Percentiles rank a stretch among this genome's conserved stretches.
These are phyloP conservation scores for Clarireedia paspali DNA, from an alignment of 2,329 filamentous ascomycete genomes.

Conservation along the genomic window DNA sequence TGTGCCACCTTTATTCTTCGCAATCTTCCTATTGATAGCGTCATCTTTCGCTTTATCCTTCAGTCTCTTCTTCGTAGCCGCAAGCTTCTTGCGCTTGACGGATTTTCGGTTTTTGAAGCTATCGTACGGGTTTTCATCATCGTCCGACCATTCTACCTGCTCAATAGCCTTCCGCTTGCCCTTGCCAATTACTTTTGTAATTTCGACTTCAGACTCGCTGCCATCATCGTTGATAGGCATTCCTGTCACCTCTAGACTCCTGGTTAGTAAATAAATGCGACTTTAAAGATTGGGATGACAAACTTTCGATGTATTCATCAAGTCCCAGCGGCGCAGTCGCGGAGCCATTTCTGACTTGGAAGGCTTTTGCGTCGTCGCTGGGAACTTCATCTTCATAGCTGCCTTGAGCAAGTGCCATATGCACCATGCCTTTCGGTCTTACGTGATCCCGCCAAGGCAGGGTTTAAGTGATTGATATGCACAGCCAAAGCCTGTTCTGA, in stretches of 20 bases:
- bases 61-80: constrained; percentile 37
- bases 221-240: constrained; percentile 9
- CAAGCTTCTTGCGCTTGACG: constrained; percentile 43
- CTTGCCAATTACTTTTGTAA: constrained; percentile 12
- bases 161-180: constrained; percentile 22
- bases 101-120: constrained; percentile 55
- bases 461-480: too few relatives aligned
- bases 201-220: constrained; percentile 17
- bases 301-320: constrained; percentile 25
- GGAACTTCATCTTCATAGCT: constrained; percentile 12
- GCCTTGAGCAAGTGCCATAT: constrained; percentile 10
- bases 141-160: constrained; percentile 44
- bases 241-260: constrained; percentile 17
- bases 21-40: constrained; percentile 16
- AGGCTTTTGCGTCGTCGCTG: constrained; percentile 15
- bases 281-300: not conserved
- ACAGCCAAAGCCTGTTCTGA: too few relatives aligned
- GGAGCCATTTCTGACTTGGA: constrained; percentile 1
- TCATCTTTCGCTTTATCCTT: constrained; percentile 39
- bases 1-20: constrained; percentile 19
- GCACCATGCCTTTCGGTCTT: constrained; percentile 9
- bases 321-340: constrained; percentile 7
- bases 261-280: not conserved
- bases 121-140: constrained; percentile 45
- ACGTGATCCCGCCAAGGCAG: not conserved